Evolutionary conservation across 768 basidiomycete species (phyloP).

Genomic region (Xerocomus potaroensis): DNA sequence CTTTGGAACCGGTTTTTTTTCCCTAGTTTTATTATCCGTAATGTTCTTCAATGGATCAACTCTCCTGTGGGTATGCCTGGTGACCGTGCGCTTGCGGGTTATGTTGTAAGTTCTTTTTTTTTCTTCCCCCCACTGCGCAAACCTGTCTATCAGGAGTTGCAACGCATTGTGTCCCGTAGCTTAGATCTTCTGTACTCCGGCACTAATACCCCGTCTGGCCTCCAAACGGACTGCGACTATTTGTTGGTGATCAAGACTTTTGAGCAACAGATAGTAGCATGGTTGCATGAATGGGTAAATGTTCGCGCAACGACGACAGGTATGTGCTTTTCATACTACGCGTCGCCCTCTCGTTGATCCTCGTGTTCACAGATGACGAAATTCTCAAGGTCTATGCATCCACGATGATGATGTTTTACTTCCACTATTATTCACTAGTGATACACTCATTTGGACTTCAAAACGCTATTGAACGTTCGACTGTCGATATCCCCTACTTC

Average conservation of each 20-base stretch:
- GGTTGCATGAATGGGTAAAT: slow-evolving; percentile 51
- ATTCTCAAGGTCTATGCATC: slow-evolving; percentile 23
- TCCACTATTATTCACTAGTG: slow-evolving; percentile 81
- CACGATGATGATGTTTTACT: slow-evolving; percentile 61
- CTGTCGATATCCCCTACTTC: slow-evolving; percentile 76
- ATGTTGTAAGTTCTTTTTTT: slow-evolving; percentile 51
- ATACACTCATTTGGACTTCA: slow-evolving; percentile 96
- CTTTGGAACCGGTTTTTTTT: not conserved
- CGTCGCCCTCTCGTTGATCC: slow-evolving; percentile 3
- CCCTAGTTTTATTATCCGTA: slow-evolving; percentile 79
- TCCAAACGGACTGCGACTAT: slow-evolving; percentile 84
- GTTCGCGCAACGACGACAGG: slow-evolving; percentile 13
- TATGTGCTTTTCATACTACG: slow-evolving; percentile 7
- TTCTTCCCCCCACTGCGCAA: not conserved
- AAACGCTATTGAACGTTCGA: slow-evolving; percentile 80
- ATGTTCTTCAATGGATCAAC: slow-evolving; percentile 70
- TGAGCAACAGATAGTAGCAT: slow-evolving; percentile 67
- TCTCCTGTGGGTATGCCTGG: slow-evolving; percentile 57
- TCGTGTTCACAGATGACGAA: slow-evolving; percentile 22
- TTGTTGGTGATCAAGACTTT: slow-evolving; percentile 78
- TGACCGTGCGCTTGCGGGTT: slow-evolving; percentile 69
- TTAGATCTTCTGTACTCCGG: slow-evolving; percentile 89
- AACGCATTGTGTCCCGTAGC: slow-evolving; percentile 84
- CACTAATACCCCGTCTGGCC: slow-evolving; percentile 72
- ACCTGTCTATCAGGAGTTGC: slow-evolving; percentile 56